A percentile compares a stretch with the other conserved stretches of the same genome.
phyloP scores from a whole-genome alignment of 805 yeast genomes.

The Wickerhamomyces strasburgensis region DNA sequence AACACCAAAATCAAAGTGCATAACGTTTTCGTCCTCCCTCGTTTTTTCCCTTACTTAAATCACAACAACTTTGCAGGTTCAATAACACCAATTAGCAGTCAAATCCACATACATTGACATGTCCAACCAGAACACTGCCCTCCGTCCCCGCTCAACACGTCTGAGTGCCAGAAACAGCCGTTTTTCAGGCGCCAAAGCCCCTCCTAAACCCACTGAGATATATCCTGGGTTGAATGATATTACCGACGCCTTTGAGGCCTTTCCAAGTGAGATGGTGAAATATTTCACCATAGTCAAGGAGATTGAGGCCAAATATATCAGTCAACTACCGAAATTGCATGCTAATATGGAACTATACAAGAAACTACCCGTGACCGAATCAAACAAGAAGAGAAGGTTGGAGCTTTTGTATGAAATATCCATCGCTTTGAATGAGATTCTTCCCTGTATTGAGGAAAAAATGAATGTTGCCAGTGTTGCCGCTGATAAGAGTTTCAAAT shows the following conservation, averaged over 20 bases:
- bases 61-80: too few species aligned
- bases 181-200: slow-evolving; percentile 15
- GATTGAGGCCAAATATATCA: slow-evolving; percentile 89
- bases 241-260: slow-evolving; percentile 84
- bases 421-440: slow-evolving; percentile 51
- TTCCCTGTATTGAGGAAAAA: slow-evolving; percentile 93
- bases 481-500: slow-evolving; percentile 65
- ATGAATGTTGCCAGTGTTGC: slow-evolving; percentile 96
- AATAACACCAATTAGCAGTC: too few species aligned
- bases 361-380: slow-evolving; percentile 24
- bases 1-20: too few species aligned
- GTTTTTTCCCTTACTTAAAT: too few species aligned
- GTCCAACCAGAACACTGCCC: slow-evolving; percentile 17
- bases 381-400: slow-evolving; percentile 16
- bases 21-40: too few species aligned
- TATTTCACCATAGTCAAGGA: slow-evolving; percentile 87
- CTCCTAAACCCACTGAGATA: slow-evolving; percentile 31
- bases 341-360: slow-evolving; percentile 47
- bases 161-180: slow-evolving; percentile 15
- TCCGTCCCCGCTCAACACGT: slow-evolving; percentile 33
- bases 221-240: slow-evolving; percentile 90
- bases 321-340: slow-evolving; percentile 63
- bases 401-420: slow-evolving; percentile 34
- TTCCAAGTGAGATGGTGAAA: slow-evolving; percentile 77
- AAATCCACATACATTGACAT: too few species aligned